Conservation (phyloP, 495 filamentous ascomycete species). For the Hyaloscypha bicolor region DNA sequence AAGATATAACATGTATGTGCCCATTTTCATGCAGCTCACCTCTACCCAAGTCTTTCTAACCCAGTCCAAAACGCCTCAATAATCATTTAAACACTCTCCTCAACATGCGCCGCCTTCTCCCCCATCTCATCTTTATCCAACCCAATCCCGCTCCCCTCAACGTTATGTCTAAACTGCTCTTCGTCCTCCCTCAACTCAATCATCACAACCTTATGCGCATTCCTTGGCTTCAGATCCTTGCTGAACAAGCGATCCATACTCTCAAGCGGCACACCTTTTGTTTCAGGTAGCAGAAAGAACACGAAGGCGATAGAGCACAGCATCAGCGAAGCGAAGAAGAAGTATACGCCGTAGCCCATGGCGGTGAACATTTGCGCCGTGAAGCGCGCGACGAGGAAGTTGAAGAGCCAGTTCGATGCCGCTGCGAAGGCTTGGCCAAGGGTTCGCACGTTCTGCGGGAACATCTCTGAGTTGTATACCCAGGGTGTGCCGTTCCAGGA, state of each 20-base stretch:
- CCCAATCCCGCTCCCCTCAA: constrained; percentile 23
- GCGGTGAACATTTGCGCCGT: constrained; percentile 75
- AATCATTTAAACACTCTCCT: not conserved
- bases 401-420: constrained; percentile 75
- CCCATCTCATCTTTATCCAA: constrained; percentile 17
- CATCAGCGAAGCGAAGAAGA: constrained; percentile 78
- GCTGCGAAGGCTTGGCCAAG: constrained; percentile 70
- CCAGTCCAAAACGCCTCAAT: not conserved
- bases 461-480: constrained; percentile 68
- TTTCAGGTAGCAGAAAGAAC: constrained; percentile 53
- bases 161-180: constrained; percentile 48
- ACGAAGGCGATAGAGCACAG: constrained; percentile 66
- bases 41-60: not conserved
- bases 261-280: constrained; percentile 53
- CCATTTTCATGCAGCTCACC: not conserved
- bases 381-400: constrained; percentile 73
- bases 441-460: constrained; percentile 62
- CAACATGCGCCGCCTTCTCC: constrained; percentile 19
- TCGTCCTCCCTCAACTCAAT: constrained; percentile 50
- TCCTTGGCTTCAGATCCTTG: constrained; percentile 49
- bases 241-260: constrained; percentile 63
- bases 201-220: constrained; percentile 55
- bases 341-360: constrained; percentile 75
- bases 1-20: no score
- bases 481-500: constrained; percentile 76